phyloP scores from a whole-genome alignment of 805 yeast genomes.

The Candida ponderosae region DNA sequence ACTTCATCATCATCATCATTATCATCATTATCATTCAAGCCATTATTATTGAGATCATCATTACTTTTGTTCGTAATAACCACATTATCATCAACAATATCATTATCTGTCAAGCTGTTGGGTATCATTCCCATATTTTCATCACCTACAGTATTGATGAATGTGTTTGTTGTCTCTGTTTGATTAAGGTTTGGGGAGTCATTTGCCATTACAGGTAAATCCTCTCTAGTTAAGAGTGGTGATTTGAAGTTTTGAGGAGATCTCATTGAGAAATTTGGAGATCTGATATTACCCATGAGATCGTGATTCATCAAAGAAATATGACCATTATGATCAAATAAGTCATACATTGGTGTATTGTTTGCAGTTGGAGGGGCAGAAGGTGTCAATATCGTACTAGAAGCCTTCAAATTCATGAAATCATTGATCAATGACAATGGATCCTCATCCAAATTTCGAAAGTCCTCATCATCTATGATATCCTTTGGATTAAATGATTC shows the following conservation, averaged over 20 bases:
- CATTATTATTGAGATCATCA: constrained; percentile 9
- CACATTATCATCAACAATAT: too few species aligned
- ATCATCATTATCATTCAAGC: constrained; percentile 4
- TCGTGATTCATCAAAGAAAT: too few species aligned
- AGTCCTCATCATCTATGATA: background rate
- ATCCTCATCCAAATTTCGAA: constrained; percentile 9
- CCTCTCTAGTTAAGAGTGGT: too few species aligned
- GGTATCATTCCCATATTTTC: too few species aligned
- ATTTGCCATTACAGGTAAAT: too few species aligned
- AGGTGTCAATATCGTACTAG: constrained; percentile 30
- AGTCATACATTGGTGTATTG: constrained; percentile 16
- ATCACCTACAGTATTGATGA: too few species aligned
- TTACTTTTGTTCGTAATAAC: too few species aligned
- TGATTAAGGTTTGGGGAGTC: background rate
- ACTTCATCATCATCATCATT: constrained; percentile 20
- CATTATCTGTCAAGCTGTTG: too few species aligned
- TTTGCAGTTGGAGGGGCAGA: constrained; percentile 17
- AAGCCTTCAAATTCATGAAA: constrained; percentile 29
- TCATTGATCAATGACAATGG: constrained; percentile 30
- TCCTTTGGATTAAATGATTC: constrained; percentile 1
- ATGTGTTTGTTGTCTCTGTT: background rate
- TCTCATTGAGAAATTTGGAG: too few species aligned
- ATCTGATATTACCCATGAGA: too few species aligned
- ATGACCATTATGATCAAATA: background rate
- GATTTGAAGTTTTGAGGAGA: too few species aligned